Conservation (phyloP, 2,329 filamentous ascomycete species). For the Lasiodiplodia sp. region DNA sequence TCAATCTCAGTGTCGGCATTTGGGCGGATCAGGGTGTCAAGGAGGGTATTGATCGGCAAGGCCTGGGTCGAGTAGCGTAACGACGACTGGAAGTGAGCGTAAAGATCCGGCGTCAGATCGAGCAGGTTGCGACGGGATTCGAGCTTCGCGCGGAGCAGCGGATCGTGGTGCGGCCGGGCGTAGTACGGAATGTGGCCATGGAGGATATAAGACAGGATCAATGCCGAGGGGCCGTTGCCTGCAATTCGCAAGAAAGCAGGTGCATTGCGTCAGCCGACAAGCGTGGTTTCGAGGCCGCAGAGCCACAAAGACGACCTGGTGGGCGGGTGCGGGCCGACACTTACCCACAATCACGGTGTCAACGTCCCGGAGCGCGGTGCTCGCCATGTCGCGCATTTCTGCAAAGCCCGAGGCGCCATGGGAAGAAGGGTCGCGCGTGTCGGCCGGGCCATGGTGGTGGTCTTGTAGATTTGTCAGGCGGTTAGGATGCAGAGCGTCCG, state of each 20-base stretch:
- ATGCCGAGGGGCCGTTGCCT: conserved; percentile 69
- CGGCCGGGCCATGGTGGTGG: conserved; percentile 23
- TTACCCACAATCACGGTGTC: conserved; percentile 51
- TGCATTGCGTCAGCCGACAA: conserved; percentile 38
- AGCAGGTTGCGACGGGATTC: conserved; percentile 55
- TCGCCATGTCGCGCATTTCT: conserved; percentile 45
- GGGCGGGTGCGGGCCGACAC: conserved; percentile 18
- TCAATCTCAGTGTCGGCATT: conserved; percentile 65
- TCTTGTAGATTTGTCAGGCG: conserved; percentile 31
- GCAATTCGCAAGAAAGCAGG: conserved; percentile 22
- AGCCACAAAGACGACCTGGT: not conserved
- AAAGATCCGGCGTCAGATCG: conserved; percentile 57
- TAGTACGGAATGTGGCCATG: conserved; percentile 68
- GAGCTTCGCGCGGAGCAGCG: conserved; percentile 64
- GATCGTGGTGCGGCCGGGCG: conserved; percentile 63
- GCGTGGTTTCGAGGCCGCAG: not conserved
- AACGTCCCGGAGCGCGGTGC: conserved; percentile 45
- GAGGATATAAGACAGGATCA: conserved; percentile 69
- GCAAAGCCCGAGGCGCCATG: conserved; percentile 18
- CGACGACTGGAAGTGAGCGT: conserved; percentile 65
- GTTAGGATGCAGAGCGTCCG: conserved; percentile 19
- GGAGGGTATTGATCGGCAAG: conserved; percentile 65
- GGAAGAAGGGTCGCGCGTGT: conserved; percentile 6
- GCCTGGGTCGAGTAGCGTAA: conserved; percentile 69
- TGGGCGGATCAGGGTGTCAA: conserved; percentile 66